Base-by-base conservation (phyloP, 345 rosid species). In the Populus pruinosa region DNA sequence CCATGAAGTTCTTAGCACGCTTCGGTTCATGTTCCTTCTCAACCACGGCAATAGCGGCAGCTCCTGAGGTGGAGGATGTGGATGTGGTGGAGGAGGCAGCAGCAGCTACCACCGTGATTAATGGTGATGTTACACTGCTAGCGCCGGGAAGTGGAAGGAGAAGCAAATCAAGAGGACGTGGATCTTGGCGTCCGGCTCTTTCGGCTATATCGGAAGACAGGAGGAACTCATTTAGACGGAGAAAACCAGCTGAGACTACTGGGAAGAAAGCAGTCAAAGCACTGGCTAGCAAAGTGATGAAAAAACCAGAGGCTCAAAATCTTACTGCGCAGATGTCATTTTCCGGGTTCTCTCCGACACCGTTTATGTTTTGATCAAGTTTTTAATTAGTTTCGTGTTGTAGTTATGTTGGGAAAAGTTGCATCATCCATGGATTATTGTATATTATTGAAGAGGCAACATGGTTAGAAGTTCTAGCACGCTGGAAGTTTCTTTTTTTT, bases 281-380 rank as follows among this genome's bases (percentile, higher is more conserved):
- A 50, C n/a, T 17, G 21, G 56, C 56, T 50, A 18, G 8, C 56
- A 50, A 50, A 47, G 36, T 33, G 75, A 70, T 13, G 21, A 65
- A 31, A 65, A 65, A 25, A 31, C 8, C 5, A 65, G 38, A 65
- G 18, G 18, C 21, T 5, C 39, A 17, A 50, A 50, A 17, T 18
- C 21, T 21, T 3, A 50, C 71, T 3, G 1, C 71, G 50, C 31
- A 67, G 23, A 62, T 87, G 82, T 55, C 72, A 16, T 7, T 84
- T 21, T 83, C 86, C 6, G 76, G 77, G 5, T 80, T 86, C 71
- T 76, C 83, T 6, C 85, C 85, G 35, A 35, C 86, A 25, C 86
- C 87, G 21, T 87, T 84, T 67, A 70, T 77, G 78, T 76, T 78
- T 43, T 87, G 78, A 83, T 49, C 56, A 41, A 33, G 35, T 14